These are phyloP conservation scores for Pythium apleroticum DNA, from an alignment of 352 stramenopile species.

Conservation along the genomic window DNA sequence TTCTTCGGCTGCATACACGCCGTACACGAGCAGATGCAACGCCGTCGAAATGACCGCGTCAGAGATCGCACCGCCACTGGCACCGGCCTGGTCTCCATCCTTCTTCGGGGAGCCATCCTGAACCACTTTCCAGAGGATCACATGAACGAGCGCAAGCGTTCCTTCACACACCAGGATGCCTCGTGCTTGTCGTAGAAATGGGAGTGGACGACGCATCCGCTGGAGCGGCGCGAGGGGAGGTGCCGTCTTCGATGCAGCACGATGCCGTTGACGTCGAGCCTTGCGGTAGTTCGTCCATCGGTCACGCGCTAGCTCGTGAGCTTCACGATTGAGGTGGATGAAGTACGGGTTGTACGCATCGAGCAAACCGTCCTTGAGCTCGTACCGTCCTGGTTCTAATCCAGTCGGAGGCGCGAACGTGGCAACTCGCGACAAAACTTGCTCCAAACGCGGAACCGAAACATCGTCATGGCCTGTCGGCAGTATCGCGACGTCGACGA, in stretches of 20 bases:
- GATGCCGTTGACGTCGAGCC: conserved; percentile 31
- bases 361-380: conserved; percentile 69
- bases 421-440: conserved; percentile 58
- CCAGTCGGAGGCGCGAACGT: conserved; percentile 73
- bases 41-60: conserved; percentile 84
- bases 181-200: conserved; percentile 57
- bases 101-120: conserved; percentile 18
- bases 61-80: conserved; percentile 40
- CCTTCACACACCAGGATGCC: conserved; percentile 65
- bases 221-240: conserved; percentile 31
- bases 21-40: conserved; percentile 79
- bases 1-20: conserved; percentile 57
- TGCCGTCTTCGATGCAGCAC: conserved; percentile 7
- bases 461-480: conserved; percentile 85
- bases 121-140: conserved; percentile 64
- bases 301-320: conserved; percentile 80
- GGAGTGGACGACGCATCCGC: conserved; percentile 27
- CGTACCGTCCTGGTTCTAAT: conserved; percentile 77
- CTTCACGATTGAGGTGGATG: conserved; percentile 81
- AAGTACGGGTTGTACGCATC: conserved; percentile 89
- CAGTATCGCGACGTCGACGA: conserved; percentile 79
- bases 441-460: conserved; percentile 62
- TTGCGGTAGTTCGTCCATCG: conserved; percentile 81
- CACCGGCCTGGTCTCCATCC: not conserved
- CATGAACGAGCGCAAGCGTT: conserved; percentile 61